These are phyloP conservation scores for Exserohilum turcica DNA, from an alignment of 2,329 filamentous ascomycete genomes.

Conservation along the genomic window DNA sequence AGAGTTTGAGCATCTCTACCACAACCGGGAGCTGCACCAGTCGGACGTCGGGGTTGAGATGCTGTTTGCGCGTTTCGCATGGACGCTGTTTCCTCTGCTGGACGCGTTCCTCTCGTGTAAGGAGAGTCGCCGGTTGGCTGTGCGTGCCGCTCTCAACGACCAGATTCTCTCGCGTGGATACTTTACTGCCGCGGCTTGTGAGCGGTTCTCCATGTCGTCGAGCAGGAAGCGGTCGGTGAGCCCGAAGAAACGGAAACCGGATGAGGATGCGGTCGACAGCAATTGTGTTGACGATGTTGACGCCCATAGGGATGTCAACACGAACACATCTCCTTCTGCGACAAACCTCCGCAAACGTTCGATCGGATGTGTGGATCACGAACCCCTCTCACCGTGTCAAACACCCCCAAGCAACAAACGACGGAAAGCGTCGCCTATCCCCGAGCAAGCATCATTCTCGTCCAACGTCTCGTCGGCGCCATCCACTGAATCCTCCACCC, in stretches of 20 bases:
- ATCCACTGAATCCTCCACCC: not conserved
- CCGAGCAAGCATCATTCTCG: not conserved
- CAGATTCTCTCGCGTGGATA: not conserved
- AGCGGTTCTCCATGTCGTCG: conserved; percentile 3
- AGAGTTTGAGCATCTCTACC: conserved; percentile 16
- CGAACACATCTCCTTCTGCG: not conserved
- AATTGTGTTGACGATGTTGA: not conserved
- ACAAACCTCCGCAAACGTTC: not conserved
- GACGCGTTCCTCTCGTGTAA: conserved; percentile 8
- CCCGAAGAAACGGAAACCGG: not conserved
- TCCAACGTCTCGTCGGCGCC: not conserved
- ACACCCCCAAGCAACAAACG: not conserved
- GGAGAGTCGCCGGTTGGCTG: conserved; percentile 7
- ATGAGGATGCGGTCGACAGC: not conserved
- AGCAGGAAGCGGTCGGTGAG: not conserved
- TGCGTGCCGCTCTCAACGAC: conserved; percentile 1
- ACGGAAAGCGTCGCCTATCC: not conserved
- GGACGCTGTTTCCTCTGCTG: conserved; percentile 13
- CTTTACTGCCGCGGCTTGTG: conserved; percentile 7
- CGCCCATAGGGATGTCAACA: not conserved
- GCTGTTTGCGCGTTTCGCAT: conserved; percentile 16
- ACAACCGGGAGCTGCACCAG: conserved; percentile 13
- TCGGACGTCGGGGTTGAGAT: conserved; percentile 9
- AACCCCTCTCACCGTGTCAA: not conserved
- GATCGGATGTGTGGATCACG: not conserved